Conservation (phyloP, 2,329 filamentous ascomycete species). For the Apiospora pterosperma region DNA sequence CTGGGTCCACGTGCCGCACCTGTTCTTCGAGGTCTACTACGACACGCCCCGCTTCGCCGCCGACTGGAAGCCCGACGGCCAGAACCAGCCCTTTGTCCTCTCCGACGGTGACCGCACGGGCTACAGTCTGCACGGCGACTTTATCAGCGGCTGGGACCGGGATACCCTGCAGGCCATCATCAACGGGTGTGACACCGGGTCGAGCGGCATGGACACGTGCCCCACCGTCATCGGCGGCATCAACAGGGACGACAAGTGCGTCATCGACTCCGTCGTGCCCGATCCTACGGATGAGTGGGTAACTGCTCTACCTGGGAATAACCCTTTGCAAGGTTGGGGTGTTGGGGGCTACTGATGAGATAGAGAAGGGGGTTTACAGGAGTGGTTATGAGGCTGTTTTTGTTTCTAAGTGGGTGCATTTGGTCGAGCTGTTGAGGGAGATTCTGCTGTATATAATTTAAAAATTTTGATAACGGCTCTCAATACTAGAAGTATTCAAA, state of each 20-base stretch:
- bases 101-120: slow-evolving; percentile 68
- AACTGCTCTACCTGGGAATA: slow-evolving; percentile 50
- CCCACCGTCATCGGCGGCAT: slow-evolving; percentile 51
- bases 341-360: background rate
- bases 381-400: background rate
- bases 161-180: slow-evolving; percentile 63
- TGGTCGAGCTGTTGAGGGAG: background rate
- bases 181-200: slow-evolving; percentile 60
- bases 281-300: slow-evolving; percentile 26
- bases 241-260: slow-evolving; percentile 47
- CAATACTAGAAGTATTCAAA: too few species aligned
- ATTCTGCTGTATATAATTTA: background rate
- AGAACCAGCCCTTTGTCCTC: slow-evolving; percentile 62
- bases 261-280: slow-evolving; percentile 38
- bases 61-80: slow-evolving; percentile 52
- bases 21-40: slow-evolving; percentile 61
- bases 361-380: background rate
- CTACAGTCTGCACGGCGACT: slow-evolving; percentile 69
- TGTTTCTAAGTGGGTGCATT: background rate
- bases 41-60: slow-evolving; percentile 49
- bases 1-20: slow-evolving; percentile 51
- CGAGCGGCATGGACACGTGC: slow-evolving; percentile 60
- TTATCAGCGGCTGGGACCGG: slow-evolving; percentile 71
- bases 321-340: slow-evolving; percentile 49
- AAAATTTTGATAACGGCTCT: too few species aligned